Percentiles rank a stretch among this genome's conserved stretches.
These are phyloP conservation scores for Pseudopyricularia cyperi DNA, from an alignment of 2,329 filamentous ascomycete species.

Conservation along the genomic window DNA sequence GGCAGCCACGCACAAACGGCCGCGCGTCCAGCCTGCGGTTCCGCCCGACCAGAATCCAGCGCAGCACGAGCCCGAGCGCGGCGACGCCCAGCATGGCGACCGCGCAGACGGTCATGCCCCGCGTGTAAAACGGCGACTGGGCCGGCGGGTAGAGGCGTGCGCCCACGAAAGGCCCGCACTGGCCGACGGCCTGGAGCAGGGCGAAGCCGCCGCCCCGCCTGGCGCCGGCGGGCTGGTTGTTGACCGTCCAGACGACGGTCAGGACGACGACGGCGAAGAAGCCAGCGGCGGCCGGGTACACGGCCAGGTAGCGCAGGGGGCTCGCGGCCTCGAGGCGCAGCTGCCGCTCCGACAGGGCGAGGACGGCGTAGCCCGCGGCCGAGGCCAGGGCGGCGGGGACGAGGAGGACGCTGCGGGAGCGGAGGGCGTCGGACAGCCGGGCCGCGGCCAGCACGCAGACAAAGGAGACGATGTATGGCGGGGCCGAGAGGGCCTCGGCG, in stretches of 20 bases:
- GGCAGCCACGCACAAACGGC: constrained; percentile 11
- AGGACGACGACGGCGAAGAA: constrained; percentile 79
- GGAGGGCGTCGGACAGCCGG: constrained; percentile 54
- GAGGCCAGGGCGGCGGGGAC: constrained; percentile 58
- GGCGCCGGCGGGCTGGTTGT: constrained; percentile 63
- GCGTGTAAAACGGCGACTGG: constrained; percentile 48
- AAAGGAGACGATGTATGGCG: constrained; percentile 71
- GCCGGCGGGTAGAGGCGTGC: constrained; percentile 49
- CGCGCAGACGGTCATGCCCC: constrained; percentile 50
- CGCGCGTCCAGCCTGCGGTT: constrained; percentile 31
- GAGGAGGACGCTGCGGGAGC: constrained; percentile 51
- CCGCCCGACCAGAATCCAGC: constrained; percentile 35
- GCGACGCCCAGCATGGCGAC: constrained; percentile 50
- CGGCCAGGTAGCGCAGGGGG: constrained; percentile 53
- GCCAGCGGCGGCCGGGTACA: constrained; percentile 67
- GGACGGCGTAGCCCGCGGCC: constrained; percentile 39
- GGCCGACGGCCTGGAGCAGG: constrained; percentile 68
- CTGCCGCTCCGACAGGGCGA: constrained; percentile 35
- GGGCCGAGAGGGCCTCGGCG: constrained; percentile 68
- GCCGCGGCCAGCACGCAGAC: constrained; percentile 58
- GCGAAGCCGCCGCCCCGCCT: constrained; percentile 56
- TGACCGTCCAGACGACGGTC: constrained; percentile 78
- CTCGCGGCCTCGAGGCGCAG: constrained; percentile 21
- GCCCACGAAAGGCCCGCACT: constrained; percentile 63
- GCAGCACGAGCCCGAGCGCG: constrained; percentile 36